Evolutionary conservation across 1,284 basidiomycete species (phyloP).

Genomic region (Fistulinella cinereoalba): DNA sequence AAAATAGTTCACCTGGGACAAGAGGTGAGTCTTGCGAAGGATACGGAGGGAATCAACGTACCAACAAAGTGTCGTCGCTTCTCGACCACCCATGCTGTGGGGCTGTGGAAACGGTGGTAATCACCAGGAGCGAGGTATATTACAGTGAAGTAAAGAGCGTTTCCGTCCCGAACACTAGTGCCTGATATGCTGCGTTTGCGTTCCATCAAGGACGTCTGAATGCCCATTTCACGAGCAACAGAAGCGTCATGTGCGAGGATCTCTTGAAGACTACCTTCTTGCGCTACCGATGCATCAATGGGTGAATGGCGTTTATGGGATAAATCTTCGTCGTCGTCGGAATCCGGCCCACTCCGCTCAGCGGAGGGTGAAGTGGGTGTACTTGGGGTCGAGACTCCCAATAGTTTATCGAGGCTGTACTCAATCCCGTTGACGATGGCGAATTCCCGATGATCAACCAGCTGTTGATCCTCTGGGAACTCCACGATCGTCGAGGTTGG

Average conservation of each 20-base stretch:
- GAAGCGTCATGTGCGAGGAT: constrained; percentile 62
- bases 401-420: constrained; percentile 86
- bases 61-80: constrained; percentile 93
- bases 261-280: constrained; percentile 51
- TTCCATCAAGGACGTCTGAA: constrained; percentile 43
- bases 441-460: constrained; percentile 85
- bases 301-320: constrained; percentile 58
- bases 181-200: constrained; percentile 43
- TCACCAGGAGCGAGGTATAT: constrained; percentile 98
- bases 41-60: constrained; percentile 27
- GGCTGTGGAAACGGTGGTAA: constrained; percentile 97
- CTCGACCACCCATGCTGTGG: constrained; percentile 96
- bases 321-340: constrained; percentile 28
- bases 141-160: constrained; percentile 89
- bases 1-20: constrained; percentile 82
- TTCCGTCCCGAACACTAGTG: constrained; percentile 58
- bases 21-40: neutral
- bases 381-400: constrained; percentile 45
- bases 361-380: constrained; percentile 25
- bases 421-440: constrained; percentile 97
- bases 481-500: constrained; percentile 40
- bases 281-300: constrained; percentile 63
- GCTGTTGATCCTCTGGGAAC: constrained; percentile 45
- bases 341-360: constrained; percentile 26
- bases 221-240: constrained; percentile 68